Evolutionary conservation across 2,329 filamentous ascomycete species (phyloP), one percentile per base, ranked within the genome.

Genomic region (Hortaea sp.): DNA sequence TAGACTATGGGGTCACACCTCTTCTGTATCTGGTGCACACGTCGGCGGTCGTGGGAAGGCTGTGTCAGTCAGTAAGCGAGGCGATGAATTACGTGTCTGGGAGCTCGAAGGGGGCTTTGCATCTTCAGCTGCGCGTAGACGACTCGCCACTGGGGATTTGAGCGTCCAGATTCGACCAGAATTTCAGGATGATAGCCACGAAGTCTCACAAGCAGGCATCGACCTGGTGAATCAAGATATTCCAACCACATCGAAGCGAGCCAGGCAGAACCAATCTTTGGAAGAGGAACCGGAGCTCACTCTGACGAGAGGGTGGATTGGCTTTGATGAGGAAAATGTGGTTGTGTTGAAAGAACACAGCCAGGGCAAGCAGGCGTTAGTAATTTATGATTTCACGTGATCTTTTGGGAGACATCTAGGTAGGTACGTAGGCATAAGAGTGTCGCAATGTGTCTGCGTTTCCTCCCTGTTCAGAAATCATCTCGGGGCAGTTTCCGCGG

Each of bases 281-380:
- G 40, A 41, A 34, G 55, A 59, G 38, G 41, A 40, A 27, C 39
- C 52, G 6, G 60, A 62, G 40, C 53, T 69, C 10, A 64, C 67
- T 4, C 62, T 73, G 5, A 74, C 69, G 35, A 66, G 72, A 50
- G 74, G 75, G 43, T 90, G 84, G 78, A 80, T 95, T 6, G 87
- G 86, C 0, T 95, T 95, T 58, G 88, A 95, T 58, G 87, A 94
- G 39, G 86, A 94, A 65, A 88, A 88, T 68, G 85, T 95, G n/a
- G 82, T 94, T 50, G 79, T 95, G 38, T 71, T 94, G 43, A 82
- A 85, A 53, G 85, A 90, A 66, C 77, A 78, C 52, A 69, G 69
- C 28, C 70, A 77, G 28, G 85, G 85, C 1, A 75, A 76, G 35
- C 85, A 90, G 61, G 81, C 83, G 50, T 65, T 95, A 51, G 76